These are phyloP conservation scores for Sisymbrium irio DNA, from an alignment of 345 rosid genomes.

Conservation along the genomic window DNA sequence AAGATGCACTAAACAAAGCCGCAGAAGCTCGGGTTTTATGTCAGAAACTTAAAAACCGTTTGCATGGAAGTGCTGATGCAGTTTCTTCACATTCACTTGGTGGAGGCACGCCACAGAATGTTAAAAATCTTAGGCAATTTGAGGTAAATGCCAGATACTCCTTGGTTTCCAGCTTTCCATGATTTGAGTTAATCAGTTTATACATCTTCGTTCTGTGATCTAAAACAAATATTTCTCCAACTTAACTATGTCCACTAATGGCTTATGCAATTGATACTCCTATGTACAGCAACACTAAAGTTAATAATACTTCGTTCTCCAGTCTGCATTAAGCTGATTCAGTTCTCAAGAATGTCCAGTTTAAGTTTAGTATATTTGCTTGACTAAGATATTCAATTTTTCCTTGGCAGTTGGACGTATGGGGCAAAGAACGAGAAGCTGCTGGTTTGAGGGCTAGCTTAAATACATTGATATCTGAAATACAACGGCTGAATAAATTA, in stretches of 20 bases:
- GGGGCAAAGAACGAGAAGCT: conserved; percentile 88
- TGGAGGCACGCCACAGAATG: conserved; percentile 60
- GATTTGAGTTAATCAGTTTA: not conserved
- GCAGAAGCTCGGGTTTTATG: conserved; percentile 75
- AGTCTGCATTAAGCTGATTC: not conserved
- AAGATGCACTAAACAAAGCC: conserved; percentile 82
- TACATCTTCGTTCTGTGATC: not conserved
- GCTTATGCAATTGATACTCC: not conserved
- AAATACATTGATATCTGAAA: conserved; percentile 75
- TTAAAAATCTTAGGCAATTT: conserved; percentile 68
- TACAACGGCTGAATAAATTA: conserved; percentile 67
- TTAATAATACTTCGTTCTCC: not conserved
- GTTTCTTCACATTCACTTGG: conserved; percentile 50
- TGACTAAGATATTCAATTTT: conserved; percentile 10
- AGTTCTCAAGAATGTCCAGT: not conserved
- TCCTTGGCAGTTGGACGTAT: conserved; percentile 68
- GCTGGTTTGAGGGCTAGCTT: conserved; percentile 81
- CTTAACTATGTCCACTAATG: not conserved
- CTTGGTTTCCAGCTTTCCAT: not conserved
- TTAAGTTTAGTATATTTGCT: conserved; percentile 6
- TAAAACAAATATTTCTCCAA: not conserved
- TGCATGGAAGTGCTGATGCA: conserved; percentile 60
- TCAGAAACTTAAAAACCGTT: conserved; percentile 62
- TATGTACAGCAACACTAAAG: not conserved
- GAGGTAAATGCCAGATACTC: conserved; percentile 49